These are phyloP conservation scores for Ascochyta koolunga DNA, from an alignment of 2,329 filamentous ascomycete genomes.

Conservation along the genomic window DNA sequence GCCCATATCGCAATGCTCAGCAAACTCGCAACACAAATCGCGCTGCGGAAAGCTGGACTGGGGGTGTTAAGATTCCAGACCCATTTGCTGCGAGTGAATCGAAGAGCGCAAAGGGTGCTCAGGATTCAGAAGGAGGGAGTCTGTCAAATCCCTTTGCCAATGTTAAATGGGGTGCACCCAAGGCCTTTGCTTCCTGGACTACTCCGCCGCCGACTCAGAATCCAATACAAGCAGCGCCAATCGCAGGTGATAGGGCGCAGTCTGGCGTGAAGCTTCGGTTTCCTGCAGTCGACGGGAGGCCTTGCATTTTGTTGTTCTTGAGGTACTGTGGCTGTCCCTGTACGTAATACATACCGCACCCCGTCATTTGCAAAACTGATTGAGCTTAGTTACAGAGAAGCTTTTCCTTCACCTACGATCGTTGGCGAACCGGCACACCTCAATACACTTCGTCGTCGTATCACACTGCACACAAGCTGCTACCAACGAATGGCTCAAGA, in stretches of 20 bases:
- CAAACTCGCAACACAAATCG: slow-evolving; percentile 63
- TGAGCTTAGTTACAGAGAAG: slow-evolving; percentile 46
- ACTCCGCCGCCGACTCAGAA: slow-evolving; percentile 37
- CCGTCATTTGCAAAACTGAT: not conserved
- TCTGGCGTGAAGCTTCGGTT: slow-evolving; percentile 40
- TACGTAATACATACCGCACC: slow-evolving; percentile 10
- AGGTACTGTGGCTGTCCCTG: slow-evolving; percentile 46
- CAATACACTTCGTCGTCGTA: slow-evolving; percentile 62
- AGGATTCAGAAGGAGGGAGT: slow-evolving; percentile 22
- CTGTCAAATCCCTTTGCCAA: slow-evolving; percentile 46
- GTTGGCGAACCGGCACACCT: slow-evolving; percentile 59
- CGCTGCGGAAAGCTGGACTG: slow-evolving; percentile 63
- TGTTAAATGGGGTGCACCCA: slow-evolving; percentile 42
- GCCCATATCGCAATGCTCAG: slow-evolving; percentile 56
- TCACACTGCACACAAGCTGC: slow-evolving; percentile 64
- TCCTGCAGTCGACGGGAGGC: slow-evolving; percentile 37
- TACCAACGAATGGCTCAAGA: slow-evolving; percentile 63
- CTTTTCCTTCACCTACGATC: slow-evolving; percentile 63
- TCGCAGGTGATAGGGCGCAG: slow-evolving; percentile 35
- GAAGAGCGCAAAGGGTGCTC: slow-evolving; percentile 35
- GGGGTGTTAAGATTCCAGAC: slow-evolving; percentile 56
- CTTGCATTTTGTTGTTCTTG: slow-evolving; percentile 41
- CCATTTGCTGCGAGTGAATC: slow-evolving; percentile 31
- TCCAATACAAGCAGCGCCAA: slow-evolving; percentile 35
- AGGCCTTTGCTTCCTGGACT: slow-evolving; percentile 43